These are phyloP conservation scores for Scutellaria galericulata DNA, from an alignment of 257 asterid species.

Conservation along the genomic window DNA sequence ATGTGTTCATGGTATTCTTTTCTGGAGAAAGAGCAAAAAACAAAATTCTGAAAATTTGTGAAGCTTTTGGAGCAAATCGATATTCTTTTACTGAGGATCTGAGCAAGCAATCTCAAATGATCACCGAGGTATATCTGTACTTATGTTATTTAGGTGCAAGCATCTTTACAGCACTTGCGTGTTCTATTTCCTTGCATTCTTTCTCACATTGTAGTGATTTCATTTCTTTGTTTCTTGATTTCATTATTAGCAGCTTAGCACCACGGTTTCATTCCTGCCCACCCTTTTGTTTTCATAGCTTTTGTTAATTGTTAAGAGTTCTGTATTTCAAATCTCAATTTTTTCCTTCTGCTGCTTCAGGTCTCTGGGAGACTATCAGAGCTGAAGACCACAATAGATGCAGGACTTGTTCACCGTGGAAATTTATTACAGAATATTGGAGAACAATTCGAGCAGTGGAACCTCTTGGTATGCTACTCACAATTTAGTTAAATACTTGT, in stretches of 20 bases:
- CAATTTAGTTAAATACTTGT: slow-evolving; percentile 13
- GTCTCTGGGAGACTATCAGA: slow-evolving; percentile 86
- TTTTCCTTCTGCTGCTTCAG: slow-evolving; percentile 49
- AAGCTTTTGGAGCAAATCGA: slow-evolving; percentile 99
- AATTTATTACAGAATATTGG: slow-evolving; percentile 80
- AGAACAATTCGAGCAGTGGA: slow-evolving; percentile 86
- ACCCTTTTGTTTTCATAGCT: not conserved
- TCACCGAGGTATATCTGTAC: slow-evolving; percentile 62
- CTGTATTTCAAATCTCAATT: not conserved
- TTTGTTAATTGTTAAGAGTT: not conserved
- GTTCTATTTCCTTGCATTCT: slow-evolving; percentile 9
- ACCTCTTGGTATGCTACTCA: slow-evolving; percentile 67
- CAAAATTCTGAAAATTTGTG: slow-evolving; percentile 94
- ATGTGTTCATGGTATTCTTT: slow-evolving; percentile 85
- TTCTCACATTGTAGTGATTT: slow-evolving; percentile 19
- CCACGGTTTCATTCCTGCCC: not conserved
- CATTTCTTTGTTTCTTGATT: slow-evolving; percentile 8
- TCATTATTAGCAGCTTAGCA: not conserved
- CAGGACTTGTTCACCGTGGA: slow-evolving; percentile 86
- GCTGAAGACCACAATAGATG: slow-evolving; percentile 91
- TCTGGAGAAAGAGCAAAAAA: slow-evolving; percentile 95
- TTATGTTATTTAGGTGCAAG: not conserved
- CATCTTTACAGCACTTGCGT: not conserved
- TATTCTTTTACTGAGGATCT: slow-evolving; percentile 80
- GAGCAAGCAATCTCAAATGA: slow-evolving; percentile 77